Evolutionary conservation across 2,329 filamentous ascomycete genomes (phyloP), one percentile per base, ranked within the genome.

Genomic region (Aspergillus niger): DNA sequence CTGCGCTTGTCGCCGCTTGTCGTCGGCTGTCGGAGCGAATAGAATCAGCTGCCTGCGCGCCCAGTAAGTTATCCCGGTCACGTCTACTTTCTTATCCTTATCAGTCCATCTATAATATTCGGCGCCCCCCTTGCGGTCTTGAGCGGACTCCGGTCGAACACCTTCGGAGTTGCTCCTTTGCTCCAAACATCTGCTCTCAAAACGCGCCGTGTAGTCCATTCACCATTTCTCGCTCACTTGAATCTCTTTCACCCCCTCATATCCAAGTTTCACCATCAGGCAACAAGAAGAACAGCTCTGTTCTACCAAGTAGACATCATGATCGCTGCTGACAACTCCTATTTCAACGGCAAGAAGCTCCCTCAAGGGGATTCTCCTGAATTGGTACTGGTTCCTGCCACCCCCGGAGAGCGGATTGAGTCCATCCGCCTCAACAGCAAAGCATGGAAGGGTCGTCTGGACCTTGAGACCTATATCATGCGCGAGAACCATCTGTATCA

Each of bases 401-500:
- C 83, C 1, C 75, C 78, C 17, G 76, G 80, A 48, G 86, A 89
- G 70, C 80, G 81, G 54, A 70, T 81, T 55, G 77, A 80, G 41
- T 82, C 83, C 55, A 80, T 82, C 66, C 79, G 77, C 38, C 75
- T 82, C 55, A 88, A 88, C 69, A 83, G 81, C 58, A 70, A 72
- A 1, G 80, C 83, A 67, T 89, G 86, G 86, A 79, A 81, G 57
- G 86, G 86, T 3, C 79, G 81, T 0, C 73, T 89, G 20, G 77
- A 80, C 11, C 62, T 83, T 2, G 77, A 84, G 26, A 77, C 82
- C 44, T 89, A 89, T 67, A 77, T 88, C 24, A 79, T 80, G 13
- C 83, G 86, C 53, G 86, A 89, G 71, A 73, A 80, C 20, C 72
- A 80, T 50, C 79, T 89, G 6, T 72, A 78, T 41, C 71, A 77